Conservation (phyloP, 2,329 filamentous ascomycete species). For the Coniosporium tulheliwenetii region DNA sequence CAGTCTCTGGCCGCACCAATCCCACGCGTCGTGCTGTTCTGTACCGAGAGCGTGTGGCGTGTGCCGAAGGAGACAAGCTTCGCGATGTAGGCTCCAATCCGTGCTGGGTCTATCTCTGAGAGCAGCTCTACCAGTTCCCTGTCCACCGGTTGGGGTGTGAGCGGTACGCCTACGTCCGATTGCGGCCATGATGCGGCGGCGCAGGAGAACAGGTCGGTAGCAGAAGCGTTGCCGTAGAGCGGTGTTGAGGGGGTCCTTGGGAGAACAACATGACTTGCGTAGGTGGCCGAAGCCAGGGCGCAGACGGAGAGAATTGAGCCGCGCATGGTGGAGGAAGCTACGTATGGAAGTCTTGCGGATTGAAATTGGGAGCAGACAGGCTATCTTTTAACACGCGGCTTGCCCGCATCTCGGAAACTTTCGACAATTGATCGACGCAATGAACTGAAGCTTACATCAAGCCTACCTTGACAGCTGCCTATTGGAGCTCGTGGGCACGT, state of each 20-base stretch:
- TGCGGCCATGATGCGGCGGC: slow-evolving; percentile 24
- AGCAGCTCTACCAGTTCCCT: slow-evolving; percentile 23
- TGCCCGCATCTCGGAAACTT: too few species aligned
- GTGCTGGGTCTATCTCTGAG: slow-evolving; percentile 21
- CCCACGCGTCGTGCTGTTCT: slow-evolving; percentile 34
- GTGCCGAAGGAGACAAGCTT: slow-evolving; percentile 42
- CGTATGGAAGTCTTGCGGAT: too few species aligned
- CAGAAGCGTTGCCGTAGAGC: not conserved
- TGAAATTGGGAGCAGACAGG: too few species aligned
- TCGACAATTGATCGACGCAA: too few species aligned
- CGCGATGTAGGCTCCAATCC: slow-evolving; percentile 34
- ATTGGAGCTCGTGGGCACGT: too few species aligned
- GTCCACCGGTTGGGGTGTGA: slow-evolving; percentile 25
- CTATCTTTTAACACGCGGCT: too few species aligned
- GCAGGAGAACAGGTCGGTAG: not conserved
- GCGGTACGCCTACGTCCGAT: slow-evolving; percentile 17
- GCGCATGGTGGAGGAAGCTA: too few species aligned
- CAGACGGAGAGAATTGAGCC: too few species aligned
- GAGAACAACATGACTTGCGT: too few species aligned
- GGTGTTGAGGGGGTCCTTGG: not conserved
- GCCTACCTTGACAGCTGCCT: too few species aligned
- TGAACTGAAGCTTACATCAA: too few species aligned
- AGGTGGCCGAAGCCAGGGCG: too few species aligned
- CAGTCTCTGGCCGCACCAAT: slow-evolving; percentile 43
- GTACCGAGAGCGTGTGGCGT: slow-evolving; percentile 38